phyloP scores from a whole-genome alignment of 108 stramenopile species.

The Nannochloropsis gaditana region DNA sequence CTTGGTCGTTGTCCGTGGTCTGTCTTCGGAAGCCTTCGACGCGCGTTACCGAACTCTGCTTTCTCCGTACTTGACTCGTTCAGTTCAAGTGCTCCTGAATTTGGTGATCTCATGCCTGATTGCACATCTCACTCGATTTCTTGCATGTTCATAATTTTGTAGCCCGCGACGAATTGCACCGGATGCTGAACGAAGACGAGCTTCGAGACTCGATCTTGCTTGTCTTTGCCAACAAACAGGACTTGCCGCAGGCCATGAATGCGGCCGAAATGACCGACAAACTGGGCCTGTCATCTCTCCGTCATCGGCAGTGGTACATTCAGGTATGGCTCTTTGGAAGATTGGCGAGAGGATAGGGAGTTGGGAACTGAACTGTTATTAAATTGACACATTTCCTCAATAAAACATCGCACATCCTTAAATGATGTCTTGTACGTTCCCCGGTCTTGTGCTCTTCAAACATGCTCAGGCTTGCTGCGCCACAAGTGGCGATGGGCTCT shows the following conservation, averaged over 20 bases:
- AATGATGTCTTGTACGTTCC: not conserved
- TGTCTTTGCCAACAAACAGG: constrained; percentile 96
- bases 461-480: constrained; percentile 70
- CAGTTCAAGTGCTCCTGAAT: not conserved
- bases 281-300: constrained; percentile 81
- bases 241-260: constrained; percentile 90
- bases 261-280: constrained; percentile 90
- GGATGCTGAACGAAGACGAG: constrained; percentile 91
- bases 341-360: not conserved
- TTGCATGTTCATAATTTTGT: not conserved
- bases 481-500: constrained; percentile 90
- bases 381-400: too few species aligned
- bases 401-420: not conserved
- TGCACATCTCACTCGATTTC: not conserved
- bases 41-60: not conserved
- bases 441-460: not conserved
- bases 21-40: not conserved
- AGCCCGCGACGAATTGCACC: constrained; percentile 89
- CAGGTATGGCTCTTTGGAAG: constrained; percentile 50
- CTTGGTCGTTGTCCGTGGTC: not conserved
- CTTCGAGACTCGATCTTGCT: constrained; percentile 84
- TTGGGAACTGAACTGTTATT: not conserved
- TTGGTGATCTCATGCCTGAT: not conserved
- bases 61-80: not conserved
- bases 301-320: constrained; percentile 94